phyloP scores from a whole-genome alignment of 1,139 yeast genomes.

The Debaryomyces udenii region DNA sequence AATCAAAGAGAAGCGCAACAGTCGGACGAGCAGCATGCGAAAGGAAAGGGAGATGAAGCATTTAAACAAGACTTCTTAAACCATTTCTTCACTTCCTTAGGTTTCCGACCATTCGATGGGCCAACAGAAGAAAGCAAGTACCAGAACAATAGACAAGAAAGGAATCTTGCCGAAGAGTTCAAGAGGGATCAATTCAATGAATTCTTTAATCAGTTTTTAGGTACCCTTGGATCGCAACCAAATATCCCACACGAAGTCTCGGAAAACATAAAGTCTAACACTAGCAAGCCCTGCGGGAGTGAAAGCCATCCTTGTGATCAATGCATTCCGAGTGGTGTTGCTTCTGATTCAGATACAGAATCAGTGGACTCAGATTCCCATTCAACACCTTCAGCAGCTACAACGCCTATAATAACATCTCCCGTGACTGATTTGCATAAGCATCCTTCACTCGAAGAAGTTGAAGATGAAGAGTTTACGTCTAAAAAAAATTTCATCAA shows the following conservation, averaged over 20 bases:
- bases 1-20: no score
- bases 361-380: conserved; percentile 29
- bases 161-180: no score
- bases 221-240: conserved; percentile 4
- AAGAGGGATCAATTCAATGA: conserved; percentile 2
- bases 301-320: no score
- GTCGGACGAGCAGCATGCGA: neutral
- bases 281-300: no score
- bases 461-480: conserved; percentile 39
- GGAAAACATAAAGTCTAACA: neutral
- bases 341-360: conserved; percentile 23
- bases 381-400: conserved; percentile 11
- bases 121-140: no score
- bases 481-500: conserved; percentile 36
- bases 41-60: neutral
- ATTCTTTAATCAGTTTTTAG: neutral
- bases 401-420: conserved; percentile 13
- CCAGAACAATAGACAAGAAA: no score
- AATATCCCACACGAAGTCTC: neutral
- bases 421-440: conserved; percentile 18
- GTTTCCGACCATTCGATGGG: neutral
- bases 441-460: conserved; percentile 34
- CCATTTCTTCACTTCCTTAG: neutral
- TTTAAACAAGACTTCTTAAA: neutral
- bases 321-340: no score